Evolutionary conservation across 331 rosid species (phyloP), one percentile per base, ranked within the genome.

Genomic region (Stylosanthes scabra): DNA sequence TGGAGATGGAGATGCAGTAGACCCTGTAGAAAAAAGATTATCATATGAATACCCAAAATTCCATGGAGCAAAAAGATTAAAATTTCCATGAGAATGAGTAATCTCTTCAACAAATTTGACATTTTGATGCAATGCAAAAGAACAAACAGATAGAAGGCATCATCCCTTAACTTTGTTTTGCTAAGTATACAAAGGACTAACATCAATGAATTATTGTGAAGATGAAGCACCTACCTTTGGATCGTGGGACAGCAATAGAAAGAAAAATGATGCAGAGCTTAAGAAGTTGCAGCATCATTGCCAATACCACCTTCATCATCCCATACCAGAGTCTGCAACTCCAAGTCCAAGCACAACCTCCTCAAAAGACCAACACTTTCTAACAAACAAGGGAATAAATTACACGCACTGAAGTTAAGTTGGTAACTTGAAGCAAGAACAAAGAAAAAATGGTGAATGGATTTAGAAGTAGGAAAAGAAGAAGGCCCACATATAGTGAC

Each of bases 381-480:
- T n/a, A n/a, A n/a, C n/a, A n/a, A n/a, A n/a, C n/a, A n/a, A n/a
- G n/a, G n/a, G n/a, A n/a, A n/a, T n/a, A 78, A 74, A 83, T 56
- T 51, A 74, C 65, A 69, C 63, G 37, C 37, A 9, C 41, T 59
- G 76, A 79, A 74, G n/a, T n/a, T n/a, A n/a, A n/a, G 81, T 63
- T 71, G 83, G 75, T 71, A 79, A 72, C 89, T 82, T 80, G 83
- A 89, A 89, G 93, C 87, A 85, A 85, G 80, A 86, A 93, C 83
- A 80, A 83, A 56, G 39, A 34, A 37, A n/a, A 64, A 77, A 59
- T 76, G 78, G 55, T 82, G 83, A 72, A 60, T 70, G 72, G 77
- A 76, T 34, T 34, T 34, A 3, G 39, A 34, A 34, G 39, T 34
- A 73, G 70, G 12, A 52, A 11, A 14, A 20, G 25, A 20, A 52